phyloP scores from a whole-genome alignment of 345 rosid genomes.

The Acer campestre region DNA sequence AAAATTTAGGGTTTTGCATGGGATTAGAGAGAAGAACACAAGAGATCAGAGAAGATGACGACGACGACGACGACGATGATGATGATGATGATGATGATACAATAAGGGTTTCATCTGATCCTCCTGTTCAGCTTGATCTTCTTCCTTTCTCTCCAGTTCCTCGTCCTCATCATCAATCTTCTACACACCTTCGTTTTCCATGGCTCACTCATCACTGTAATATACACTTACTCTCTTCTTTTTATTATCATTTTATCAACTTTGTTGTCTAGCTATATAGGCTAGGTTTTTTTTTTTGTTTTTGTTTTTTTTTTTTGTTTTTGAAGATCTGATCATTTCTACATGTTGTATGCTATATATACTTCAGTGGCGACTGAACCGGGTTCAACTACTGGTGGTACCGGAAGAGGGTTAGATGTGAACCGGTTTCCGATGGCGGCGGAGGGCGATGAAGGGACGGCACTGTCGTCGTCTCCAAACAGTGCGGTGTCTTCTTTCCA shows the following conservation, averaged over 20 bases:
- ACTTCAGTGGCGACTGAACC: slow-evolving; percentile 38
- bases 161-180: slow-evolving; percentile 28
- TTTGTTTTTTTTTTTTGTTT: too few relatives aligned
- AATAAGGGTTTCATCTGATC: slow-evolving; percentile 45
- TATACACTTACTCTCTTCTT: neutral
- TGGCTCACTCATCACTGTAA: slow-evolving; percentile 68
- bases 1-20: slow-evolving; percentile 71
- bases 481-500: slow-evolving; percentile 84
- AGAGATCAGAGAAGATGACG: neutral
- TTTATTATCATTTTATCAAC: neutral
- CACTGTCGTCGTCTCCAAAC: slow-evolving; percentile 69
- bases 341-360: too few relatives aligned
- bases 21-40: slow-evolving; percentile 45
- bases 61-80: too few relatives aligned
- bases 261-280: neutral
- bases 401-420: slow-evolving; percentile 48
- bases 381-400: slow-evolving; percentile 37
- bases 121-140: slow-evolving; percentile 70
- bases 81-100: slow-evolving; percentile 9
- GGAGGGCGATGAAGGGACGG: slow-evolving; percentile 54
- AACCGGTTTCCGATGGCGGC: slow-evolving; percentile 39
- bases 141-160: slow-evolving; percentile 62
- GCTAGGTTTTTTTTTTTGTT: too few relatives aligned
- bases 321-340: neutral
- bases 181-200: slow-evolving; percentile 59